These are phyloP conservation scores for Talaromyces wortmannii DNA, from an alignment of 495 filamentous ascomycete genomes.

Conservation along the genomic window DNA sequence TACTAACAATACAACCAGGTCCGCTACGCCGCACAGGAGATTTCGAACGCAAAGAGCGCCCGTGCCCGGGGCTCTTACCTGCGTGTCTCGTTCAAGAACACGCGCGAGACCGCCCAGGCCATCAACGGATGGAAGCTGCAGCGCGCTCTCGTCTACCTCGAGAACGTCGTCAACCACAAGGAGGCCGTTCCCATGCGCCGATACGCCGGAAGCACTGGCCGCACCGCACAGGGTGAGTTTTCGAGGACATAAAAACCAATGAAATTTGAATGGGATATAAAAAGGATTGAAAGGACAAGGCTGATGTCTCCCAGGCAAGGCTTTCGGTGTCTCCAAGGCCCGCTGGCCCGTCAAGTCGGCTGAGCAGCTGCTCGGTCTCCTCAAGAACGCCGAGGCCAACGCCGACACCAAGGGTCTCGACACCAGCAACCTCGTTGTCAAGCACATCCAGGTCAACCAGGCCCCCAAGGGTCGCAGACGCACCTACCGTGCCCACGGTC, in stretches of 20 bases:
- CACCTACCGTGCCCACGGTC: slow-evolving; percentile 99
- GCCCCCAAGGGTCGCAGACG: slow-evolving; percentile 95
- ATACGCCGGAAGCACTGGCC: slow-evolving; percentile 89
- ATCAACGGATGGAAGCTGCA: slow-evolving; percentile 98
- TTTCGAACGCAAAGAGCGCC: slow-evolving; percentile 86
- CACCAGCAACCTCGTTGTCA: slow-evolving; percentile 90
- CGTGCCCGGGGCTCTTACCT: slow-evolving; percentile 97
- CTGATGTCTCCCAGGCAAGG: slow-evolving; percentile 65
- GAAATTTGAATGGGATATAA: slow-evolving; percentile 2
- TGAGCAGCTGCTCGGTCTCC: slow-evolving; percentile 91
- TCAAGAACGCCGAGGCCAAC: slow-evolving; percentile 99
- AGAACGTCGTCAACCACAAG: slow-evolving; percentile 91
- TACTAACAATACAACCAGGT: slow-evolving; percentile 49
- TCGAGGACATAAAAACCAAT: slow-evolving; percentile 3
- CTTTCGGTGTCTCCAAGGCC: slow-evolving; percentile 92
- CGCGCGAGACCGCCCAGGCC: slow-evolving; percentile 96
- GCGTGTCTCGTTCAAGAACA: slow-evolving; percentile 99
- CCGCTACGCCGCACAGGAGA: slow-evolving; percentile 93
- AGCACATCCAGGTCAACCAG: slow-evolving; percentile 99
- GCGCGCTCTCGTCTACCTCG: slow-evolving; percentile 89
- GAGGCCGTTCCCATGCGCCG: slow-evolving; percentile 96
- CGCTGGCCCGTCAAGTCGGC: slow-evolving; percentile 99
- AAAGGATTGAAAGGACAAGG: slow-evolving; percentile 5
- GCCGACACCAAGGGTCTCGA: slow-evolving; percentile 98
- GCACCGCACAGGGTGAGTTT: slow-evolving; percentile 86